Evolutionary conservation across 345 rosid genomes (phyloP), one percentile per base, ranked within the genome.

Genomic region (Populus euphratica): DNA sequence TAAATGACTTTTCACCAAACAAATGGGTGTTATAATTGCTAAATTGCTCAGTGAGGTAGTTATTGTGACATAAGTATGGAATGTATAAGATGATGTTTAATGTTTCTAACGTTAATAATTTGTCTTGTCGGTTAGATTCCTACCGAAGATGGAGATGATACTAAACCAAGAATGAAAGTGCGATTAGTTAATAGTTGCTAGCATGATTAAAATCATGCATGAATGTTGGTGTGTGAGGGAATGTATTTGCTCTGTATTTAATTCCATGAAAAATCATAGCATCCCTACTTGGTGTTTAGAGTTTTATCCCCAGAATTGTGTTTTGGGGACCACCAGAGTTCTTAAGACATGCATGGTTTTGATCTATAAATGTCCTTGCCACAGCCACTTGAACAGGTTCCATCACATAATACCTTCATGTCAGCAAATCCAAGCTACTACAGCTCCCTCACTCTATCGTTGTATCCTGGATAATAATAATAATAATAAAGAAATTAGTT

Each of bases 1-100:
- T n/a, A n/a, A n/a, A n/a, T n/a, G n/a, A n/a, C n/a, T n/a, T 27
- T 27, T 1, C 29, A 27, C 29, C 29, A 1, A 27, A 1, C 29
- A 27, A 0, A 27, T 1, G 29, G 1, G 1, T 27, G 29, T 27
- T 79, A 80, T 96, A 86, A 94, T 92, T 79, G 85, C 85, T 54
- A 96, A 94, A 87, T 80, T 96, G 82, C 84, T 90, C 77, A 90
- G 88, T 71, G 99, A 96, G 99, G 99, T 94, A 85, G 71, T 82
- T 36, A 81, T 81, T 66, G 14, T 76, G 50, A 69, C 21, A 8
- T 64, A 59, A 41, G 39, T 65, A 62, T 79, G 18, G 64, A 43
- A 17, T 17, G 13, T 72, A 36, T 54, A 14, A 41, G 50, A 13
- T 52, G 76, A 13, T 52, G 77, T 38, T 62, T 18, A 70, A 9